Conservation (phyloP, 352 stramenopile genomes). For the Phytopythium chamaehyphon region DNA sequence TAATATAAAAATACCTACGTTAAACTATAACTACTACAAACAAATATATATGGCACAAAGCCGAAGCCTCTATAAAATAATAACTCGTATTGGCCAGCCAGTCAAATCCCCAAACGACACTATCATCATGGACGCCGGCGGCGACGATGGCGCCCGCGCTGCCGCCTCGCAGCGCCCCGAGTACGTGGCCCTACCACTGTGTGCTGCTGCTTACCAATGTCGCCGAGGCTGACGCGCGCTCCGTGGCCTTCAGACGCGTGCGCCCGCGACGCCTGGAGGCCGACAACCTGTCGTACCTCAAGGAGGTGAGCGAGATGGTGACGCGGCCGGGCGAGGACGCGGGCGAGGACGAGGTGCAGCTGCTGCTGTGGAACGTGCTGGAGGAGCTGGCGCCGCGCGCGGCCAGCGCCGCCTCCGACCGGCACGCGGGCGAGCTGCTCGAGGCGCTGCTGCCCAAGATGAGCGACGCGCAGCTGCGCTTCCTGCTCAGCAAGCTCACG, state of each 20-base stretch:
- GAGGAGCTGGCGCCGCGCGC: constrained; percentile 72
- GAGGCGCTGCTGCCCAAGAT: constrained; percentile 74
- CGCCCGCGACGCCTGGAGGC: constrained; percentile 70
- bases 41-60: no score
- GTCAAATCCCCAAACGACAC: no score
- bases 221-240: no score
- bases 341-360: constrained; percentile 46
- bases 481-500: constrained; percentile 74
- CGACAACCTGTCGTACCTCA: constrained; percentile 77
- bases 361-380: constrained; percentile 80
- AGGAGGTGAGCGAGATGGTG: constrained; percentile 80
- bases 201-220: no score
- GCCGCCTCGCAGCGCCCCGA: no score
- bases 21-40: no score
- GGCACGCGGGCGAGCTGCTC: constrained; percentile 64
- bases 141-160: no score
- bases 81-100: no score
- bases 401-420: constrained; percentile 70
- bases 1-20: no score
- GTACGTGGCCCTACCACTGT: no score
- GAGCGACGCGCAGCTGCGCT: constrained; percentile 64
- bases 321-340: constrained; percentile 44
- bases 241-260: constrained; percentile 33
- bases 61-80: no score
- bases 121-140: no score